phyloP scores from a whole-genome alignment of 805 yeast species.

The Metschnikowia baotianmanensis region DNA sequence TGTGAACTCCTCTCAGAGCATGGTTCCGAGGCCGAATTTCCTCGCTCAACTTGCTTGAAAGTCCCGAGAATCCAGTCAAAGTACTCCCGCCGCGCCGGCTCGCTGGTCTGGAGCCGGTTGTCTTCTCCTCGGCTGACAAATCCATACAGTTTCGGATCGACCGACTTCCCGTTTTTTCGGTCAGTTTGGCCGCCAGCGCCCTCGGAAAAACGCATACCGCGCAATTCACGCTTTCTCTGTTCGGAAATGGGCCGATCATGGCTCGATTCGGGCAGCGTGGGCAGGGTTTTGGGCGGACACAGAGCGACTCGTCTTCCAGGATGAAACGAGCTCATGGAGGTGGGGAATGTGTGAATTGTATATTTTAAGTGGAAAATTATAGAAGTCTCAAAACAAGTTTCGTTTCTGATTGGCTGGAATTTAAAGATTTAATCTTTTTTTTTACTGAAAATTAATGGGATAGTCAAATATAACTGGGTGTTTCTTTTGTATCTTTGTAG shows the following conservation, averaged over 20 bases:
- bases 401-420: too few relatives aligned
- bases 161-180: not conserved
- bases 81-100: constrained; percentile 38
- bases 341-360: not conserved
- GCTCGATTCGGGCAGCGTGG: constrained; percentile 18
- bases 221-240: constrained; percentile 4
- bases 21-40: not conserved
- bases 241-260: constrained; percentile 1
- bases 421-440: too few relatives aligned
- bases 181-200: not conserved
- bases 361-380: too few relatives aligned
- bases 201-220: constrained; percentile 14
- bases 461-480: too few relatives aligned
- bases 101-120: constrained; percentile 44
- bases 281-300: not conserved
- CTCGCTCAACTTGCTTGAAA: constrained; percentile 6
- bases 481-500: too few relatives aligned
- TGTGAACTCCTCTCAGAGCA: not conserved
- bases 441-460: too few relatives aligned
- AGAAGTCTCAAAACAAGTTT: too few relatives aligned
- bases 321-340: not conserved
- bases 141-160: constrained; percentile 36
- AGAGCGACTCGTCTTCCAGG: not conserved
- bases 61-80: constrained; percentile 35
- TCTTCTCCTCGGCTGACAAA: constrained; percentile 62